Evolutionary conservation across 352 stramenopile genomes (phyloP).

Genomic region (Phytopythium delawarense): DNA sequence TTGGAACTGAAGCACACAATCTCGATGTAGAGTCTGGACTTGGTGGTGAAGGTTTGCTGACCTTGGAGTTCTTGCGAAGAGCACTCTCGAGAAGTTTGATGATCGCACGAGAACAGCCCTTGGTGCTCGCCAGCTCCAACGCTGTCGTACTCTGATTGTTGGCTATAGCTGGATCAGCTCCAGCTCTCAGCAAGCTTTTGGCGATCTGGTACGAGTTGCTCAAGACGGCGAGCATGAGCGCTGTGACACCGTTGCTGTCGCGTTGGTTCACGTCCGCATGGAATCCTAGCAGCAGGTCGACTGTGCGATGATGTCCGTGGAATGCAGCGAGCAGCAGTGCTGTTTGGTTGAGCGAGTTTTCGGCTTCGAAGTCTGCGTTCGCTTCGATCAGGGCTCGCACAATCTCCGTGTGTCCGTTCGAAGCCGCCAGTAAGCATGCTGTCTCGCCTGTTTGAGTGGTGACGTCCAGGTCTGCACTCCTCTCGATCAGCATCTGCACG

Average conservation of each 20-base stretch:
- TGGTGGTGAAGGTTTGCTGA: not conserved
- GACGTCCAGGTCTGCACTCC: not conserved
- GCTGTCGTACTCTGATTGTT: not conserved
- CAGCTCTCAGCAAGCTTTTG: not conserved
- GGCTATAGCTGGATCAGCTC: not conserved
- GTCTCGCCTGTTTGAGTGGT: not conserved
- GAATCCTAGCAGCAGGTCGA: not conserved
- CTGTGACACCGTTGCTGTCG: not conserved
- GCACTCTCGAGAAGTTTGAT: not conserved
- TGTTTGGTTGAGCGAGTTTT: not conserved
- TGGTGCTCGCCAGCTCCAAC: not conserved
- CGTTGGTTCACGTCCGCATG: not conserved
- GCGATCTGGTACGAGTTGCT: not conserved
- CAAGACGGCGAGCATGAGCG: not conserved
- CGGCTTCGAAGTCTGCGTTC: not conserved
- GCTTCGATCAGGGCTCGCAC: not conserved
- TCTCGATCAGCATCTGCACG: not conserved
- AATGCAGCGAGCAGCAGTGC: not conserved
- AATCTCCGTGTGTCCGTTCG: not conserved
- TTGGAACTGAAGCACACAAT: not conserved
- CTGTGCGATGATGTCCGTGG: not conserved
- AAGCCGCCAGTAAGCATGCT: not conserved
- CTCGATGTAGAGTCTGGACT: not conserved
- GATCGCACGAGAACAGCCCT: not conserved
- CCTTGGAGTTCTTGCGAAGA: not conserved